These are phyloP conservation scores for Teratosphaeria gauchensis DNA, from an alignment of 2,329 filamentous ascomycete genomes.

Conservation along the genomic window DNA sequence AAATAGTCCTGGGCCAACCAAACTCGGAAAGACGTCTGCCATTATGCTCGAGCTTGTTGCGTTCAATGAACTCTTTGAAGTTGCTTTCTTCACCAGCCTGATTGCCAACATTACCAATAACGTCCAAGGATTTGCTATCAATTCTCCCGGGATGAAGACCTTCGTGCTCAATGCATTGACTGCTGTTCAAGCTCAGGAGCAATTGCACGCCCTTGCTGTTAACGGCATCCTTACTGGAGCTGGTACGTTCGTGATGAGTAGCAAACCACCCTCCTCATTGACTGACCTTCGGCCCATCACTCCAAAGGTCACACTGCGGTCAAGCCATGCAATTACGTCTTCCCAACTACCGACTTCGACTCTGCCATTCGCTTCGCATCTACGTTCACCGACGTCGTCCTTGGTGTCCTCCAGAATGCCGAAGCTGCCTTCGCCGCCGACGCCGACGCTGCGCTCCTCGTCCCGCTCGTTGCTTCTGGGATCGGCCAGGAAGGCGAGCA, in stretches of 20 bases:
- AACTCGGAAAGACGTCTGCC: constrained; percentile 41
- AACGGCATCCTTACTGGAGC: constrained; percentile 47
- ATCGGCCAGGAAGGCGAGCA: constrained; percentile 68
- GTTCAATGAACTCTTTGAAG: constrained; percentile 65
- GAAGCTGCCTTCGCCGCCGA: constrained; percentile 48
- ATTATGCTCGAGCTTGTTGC: constrained; percentile 47
- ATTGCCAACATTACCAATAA: constrained; percentile 54
- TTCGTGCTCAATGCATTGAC: constrained; percentile 39
- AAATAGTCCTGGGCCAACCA: constrained; percentile 44
- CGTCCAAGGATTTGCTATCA: constrained; percentile 40
- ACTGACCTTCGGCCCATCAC: too few species aligned
- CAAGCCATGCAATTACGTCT: constrained; percentile 54
- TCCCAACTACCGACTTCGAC: constrained; percentile 49
- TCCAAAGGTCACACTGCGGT: constrained; percentile 39
- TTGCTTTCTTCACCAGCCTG: constrained; percentile 57
- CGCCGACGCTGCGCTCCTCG: constrained; percentile 47
- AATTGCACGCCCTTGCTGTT: constrained; percentile 58
- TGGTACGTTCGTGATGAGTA: constrained; percentile 1
- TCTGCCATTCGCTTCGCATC: constrained; percentile 52
- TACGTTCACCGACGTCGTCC: constrained; percentile 58
- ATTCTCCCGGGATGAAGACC: constrained; percentile 37
- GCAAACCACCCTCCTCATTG: too few species aligned
- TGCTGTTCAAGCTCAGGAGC: constrained; percentile 54
- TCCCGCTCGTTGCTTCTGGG: constrained; percentile 48
- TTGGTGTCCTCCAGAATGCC: constrained; percentile 59